Base-by-base conservation (phyloP, 768 basidiomycete genomes). In the Rhodocollybia butyracea region DNA sequence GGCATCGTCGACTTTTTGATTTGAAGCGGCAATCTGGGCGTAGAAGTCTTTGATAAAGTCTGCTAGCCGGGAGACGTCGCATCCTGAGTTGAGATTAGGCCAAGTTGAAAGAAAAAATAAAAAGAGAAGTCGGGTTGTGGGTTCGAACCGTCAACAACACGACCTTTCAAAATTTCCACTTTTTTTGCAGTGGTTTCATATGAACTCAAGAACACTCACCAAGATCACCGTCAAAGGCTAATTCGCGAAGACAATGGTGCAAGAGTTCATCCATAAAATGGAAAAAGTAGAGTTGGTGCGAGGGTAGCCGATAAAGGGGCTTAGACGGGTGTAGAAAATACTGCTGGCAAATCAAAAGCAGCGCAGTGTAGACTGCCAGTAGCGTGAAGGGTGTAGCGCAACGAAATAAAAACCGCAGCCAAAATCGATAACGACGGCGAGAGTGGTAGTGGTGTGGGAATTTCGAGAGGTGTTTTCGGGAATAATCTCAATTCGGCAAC, bases 221-320 rank as follows among this genome's bases (percentile, higher is more conserved):
- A 40, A 91, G 76, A 67, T 94, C 91, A 5, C 93, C 93, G 63
- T 94, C 92, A 69, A 94, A 94, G 5, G 94, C 84, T 29, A 96
- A 76, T 68, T 96, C 91, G 36, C 88, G 86, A 32, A 94, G 78
- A 65, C 89, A 89, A 66, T 92, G 86, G 64, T 87, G 85, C 36
- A 95, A 73, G 41, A 96, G 83, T 64, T 92, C 87, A 66, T 95
- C 93, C 88, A 95, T 93, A 47, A 22, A n/a, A n/a, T n/a, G n/a
- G n/a, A n/a, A n/a, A n/a, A n/a, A n/a, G n/a, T n/a, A n/a, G n/a
- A n/a, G n/a, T n/a, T n/a, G n/a, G n/a, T n/a, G n/a, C n/a, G n/a
- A n/a, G n/a, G n/a, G n/a, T n/a, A n/a, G n/a, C n/a, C n/a, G n/a
- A n/a, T n/a, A n/a, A n/a, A n/a, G n/a, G n/a, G n/a, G n/a, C n/a